Percentiles rank a stretch among this genome's conserved stretches.
Conservation (phyloP, 257 asterid species). For the Capsicum chinense region DNA sequence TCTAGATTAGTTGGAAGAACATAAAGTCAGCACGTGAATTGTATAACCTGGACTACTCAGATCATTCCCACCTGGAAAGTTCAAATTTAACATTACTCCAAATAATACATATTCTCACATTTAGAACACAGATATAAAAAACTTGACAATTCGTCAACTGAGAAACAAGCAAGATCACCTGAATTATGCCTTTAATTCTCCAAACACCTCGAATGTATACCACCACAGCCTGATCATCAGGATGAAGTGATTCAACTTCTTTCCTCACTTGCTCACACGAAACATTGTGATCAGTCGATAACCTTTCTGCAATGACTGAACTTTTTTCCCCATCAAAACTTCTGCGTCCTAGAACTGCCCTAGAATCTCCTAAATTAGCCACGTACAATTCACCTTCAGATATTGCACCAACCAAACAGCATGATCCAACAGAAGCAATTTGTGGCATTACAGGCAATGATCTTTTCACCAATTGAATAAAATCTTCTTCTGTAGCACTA, state of each 20-base stretch:
- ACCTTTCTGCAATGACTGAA: slow-evolving; percentile 76
- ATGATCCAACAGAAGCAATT: slow-evolving; percentile 89
- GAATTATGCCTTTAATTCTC: slow-evolving; percentile 98
- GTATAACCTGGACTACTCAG: neutral
- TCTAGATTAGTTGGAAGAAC: neutral
- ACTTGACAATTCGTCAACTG: neutral
- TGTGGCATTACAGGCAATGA: slow-evolving; percentile 68
- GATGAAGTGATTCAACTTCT: slow-evolving; percentile 93
- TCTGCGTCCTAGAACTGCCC: slow-evolving; percentile 90
- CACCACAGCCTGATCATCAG: slow-evolving; percentile 76
- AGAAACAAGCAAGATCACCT: slow-evolving; percentile 52
- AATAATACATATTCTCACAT: neutral
- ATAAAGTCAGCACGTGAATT: neutral
- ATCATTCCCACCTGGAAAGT: slow-evolving; percentile 26
- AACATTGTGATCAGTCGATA: slow-evolving; percentile 92
- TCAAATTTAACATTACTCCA: slow-evolving; percentile 17
- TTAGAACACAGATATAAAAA: slow-evolving; percentile 13
- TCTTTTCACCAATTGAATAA: slow-evolving; percentile 71
- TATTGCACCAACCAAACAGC: slow-evolving; percentile 91
- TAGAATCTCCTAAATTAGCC: slow-evolving; percentile 93
- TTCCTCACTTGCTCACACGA: slow-evolving; percentile 76
- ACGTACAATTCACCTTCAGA: slow-evolving; percentile 72
- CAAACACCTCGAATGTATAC: slow-evolving; percentile 87
- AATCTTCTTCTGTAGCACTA: slow-evolving; percentile 88
- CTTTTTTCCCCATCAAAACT: slow-evolving; percentile 66